These are phyloP conservation scores for Fallopia convolvulus DNA, from an alignment of 148 eudicot genomes.

Conservation along the genomic window DNA sequence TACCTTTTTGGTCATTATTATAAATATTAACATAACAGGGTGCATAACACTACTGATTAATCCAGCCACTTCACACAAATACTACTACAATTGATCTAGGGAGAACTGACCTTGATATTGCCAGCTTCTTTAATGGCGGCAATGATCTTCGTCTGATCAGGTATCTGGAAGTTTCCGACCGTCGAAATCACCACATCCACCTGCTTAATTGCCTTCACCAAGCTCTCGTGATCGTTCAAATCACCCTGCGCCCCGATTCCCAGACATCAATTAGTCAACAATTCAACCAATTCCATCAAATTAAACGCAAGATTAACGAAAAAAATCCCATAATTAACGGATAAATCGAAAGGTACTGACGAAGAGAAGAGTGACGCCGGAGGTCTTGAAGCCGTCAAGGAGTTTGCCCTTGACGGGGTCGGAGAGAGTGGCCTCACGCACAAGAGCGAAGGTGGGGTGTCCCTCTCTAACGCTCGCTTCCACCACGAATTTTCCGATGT, in stretches of 20 bases:
- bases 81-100: background rate
- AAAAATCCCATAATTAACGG: background rate
- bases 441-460: slow-evolving; percentile 11
- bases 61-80: no score
- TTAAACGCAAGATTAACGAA: background rate
- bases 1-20: no score
- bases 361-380: slow-evolving; percentile 4
- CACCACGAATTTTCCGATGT: slow-evolving; percentile 11
- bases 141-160: slow-evolving; percentile 36
- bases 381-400: background rate
- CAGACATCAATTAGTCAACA: background rate
- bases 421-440: slow-evolving; percentile 11
- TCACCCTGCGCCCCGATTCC: slow-evolving; percentile 27
- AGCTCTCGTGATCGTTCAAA: slow-evolving; percentile 35
- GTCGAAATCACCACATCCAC: slow-evolving; percentile 59
- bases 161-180: slow-evolving; percentile 20
- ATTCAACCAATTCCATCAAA: background rate
- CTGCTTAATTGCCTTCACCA: slow-evolving; percentile 46
- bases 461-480: slow-evolving; percentile 9
- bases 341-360: background rate
- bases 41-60: no score
- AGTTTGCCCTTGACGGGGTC: slow-evolving; percentile 10
- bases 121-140: slow-evolving; percentile 62
- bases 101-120: slow-evolving; percentile 40
- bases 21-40: no score